Percentiles rank a stretch among this genome's conserved stretches.
These are phyloP conservation scores for Cenococcum geophilum DNA, from an alignment of 495 filamentous ascomycete genomes.

Conservation along the genomic window DNA sequence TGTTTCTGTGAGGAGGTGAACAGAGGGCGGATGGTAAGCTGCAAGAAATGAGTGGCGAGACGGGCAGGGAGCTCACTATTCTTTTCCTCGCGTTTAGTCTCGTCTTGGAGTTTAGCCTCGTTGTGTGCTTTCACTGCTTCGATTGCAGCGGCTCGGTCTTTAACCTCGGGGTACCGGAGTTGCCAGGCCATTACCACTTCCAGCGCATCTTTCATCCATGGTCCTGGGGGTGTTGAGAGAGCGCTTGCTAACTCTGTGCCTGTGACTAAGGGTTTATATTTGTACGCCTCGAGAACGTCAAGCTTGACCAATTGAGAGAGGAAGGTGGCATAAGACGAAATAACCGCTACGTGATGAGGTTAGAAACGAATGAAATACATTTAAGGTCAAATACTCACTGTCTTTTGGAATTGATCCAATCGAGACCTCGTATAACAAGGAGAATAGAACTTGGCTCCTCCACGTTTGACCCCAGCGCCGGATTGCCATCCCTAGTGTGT, in stretches of 20 bases:
- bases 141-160: constrained; percentile 56
- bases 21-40: constrained; percentile 42
- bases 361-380: background rate
- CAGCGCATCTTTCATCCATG: constrained; percentile 71
- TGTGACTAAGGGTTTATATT: constrained; percentile 46
- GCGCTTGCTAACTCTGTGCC: constrained; percentile 51
- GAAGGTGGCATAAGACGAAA: constrained; percentile 48
- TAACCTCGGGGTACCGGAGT: constrained; percentile 63
- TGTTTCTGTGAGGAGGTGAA: constrained; percentile 32
- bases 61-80: constrained; percentile 39
- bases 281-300: constrained; percentile 41
- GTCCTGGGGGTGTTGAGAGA: constrained; percentile 59
- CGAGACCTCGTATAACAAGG: constrained; percentile 57
- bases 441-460: constrained; percentile 65
- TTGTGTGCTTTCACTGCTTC: constrained; percentile 41
- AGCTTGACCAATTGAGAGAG: constrained; percentile 47
- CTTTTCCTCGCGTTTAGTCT: constrained; percentile 5
- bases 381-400: constrained; percentile 21
- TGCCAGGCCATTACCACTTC: constrained; percentile 77
- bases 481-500: constrained; percentile 66
- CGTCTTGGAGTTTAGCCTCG: constrained; percentile 8
- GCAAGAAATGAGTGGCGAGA: constrained; percentile 38
- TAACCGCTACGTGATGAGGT: constrained; percentile 37
- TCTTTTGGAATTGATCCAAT: constrained; percentile 20
- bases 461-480: constrained; percentile 68